These are phyloP conservation scores for Tricholoma sp. DNA, from an alignment of 768 basidiomycete genomes.

Conservation along the genomic window DNA sequence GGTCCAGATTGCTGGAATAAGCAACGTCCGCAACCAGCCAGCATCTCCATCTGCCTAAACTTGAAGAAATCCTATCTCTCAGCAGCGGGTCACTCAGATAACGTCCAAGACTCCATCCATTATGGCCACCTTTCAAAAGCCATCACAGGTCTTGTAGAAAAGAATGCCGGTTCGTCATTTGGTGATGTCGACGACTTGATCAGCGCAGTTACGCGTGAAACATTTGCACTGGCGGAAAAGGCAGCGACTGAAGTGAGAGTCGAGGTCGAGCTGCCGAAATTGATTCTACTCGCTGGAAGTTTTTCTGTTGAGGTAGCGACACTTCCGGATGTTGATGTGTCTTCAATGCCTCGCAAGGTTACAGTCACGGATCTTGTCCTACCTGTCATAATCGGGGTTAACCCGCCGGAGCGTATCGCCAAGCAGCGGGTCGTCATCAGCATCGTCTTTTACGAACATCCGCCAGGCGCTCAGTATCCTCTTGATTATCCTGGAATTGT, in stretches of 20 bases:
- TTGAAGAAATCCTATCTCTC: slow-evolving; percentile 38
- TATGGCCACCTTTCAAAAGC: slow-evolving; percentile 59
- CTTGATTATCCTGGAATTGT: slow-evolving; percentile 36
- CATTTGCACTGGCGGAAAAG: slow-evolving; percentile 34
- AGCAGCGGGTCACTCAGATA: slow-evolving; percentile 40
- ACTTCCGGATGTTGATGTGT: neutral
- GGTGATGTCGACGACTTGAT: slow-evolving; percentile 30
- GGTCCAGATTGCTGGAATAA: slow-evolving; percentile 51
- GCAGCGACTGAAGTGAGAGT: slow-evolving; percentile 35
- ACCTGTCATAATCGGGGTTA: slow-evolving; percentile 63
- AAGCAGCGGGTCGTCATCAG: slow-evolving; percentile 61
- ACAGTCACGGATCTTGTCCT: slow-evolving; percentile 42
- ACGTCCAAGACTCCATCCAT: slow-evolving; percentile 54
- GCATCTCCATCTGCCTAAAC: slow-evolving; percentile 45
- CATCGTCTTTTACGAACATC: slow-evolving; percentile 37
- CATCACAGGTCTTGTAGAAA: slow-evolving; percentile 27
- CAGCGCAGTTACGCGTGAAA: slow-evolving; percentile 28
- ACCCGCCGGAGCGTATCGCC: slow-evolving; percentile 59
- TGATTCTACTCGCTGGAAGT: slow-evolving; percentile 44
- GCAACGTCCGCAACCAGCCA: slow-evolving; percentile 43
- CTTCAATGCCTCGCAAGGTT: slow-evolving; percentile 21
- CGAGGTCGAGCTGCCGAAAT: slow-evolving; percentile 39
- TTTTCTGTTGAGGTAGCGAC: slow-evolving; percentile 37
- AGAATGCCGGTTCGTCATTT: slow-evolving; percentile 9
- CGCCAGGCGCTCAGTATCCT: slow-evolving; percentile 13